Conservation (phyloP, 768 basidiomycete genomes). For the Serendipita sp. region DNA sequence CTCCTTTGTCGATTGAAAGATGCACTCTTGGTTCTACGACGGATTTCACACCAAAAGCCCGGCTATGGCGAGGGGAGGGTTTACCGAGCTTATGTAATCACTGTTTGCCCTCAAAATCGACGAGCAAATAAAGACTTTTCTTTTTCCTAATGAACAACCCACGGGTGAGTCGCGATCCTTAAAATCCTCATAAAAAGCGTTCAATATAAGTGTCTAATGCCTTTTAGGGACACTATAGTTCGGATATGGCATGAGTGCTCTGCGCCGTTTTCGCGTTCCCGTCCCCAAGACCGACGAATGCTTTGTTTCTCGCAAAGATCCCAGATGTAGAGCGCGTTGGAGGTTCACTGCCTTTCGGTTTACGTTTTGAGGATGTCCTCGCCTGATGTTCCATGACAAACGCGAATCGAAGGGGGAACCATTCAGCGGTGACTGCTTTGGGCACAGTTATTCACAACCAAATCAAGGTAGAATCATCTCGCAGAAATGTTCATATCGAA, state of each 20-base stretch:
- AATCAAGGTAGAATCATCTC: too few relatives aligned
- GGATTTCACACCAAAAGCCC: background rate
- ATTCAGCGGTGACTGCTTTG: background rate
- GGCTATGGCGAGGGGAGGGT: background rate
- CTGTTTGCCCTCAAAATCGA: conserved; percentile 18
- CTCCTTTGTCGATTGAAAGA: background rate
- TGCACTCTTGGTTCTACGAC: background rate
- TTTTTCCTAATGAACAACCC: conserved; percentile 37
- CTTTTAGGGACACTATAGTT: conserved; percentile 77
- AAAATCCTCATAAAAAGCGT: background rate
- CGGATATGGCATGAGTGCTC: conserved; percentile 69
- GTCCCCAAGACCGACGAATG: conserved; percentile 16
- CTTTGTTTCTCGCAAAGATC: background rate
- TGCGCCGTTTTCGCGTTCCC: conserved; percentile 77
- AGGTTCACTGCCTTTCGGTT: background rate
- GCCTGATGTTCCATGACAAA: conserved; percentile 1
- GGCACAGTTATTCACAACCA: background rate
- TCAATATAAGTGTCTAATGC: background rate
- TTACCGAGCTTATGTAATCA: conserved; percentile 23
- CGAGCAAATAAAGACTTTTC: conserved; percentile 14
- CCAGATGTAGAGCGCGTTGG: background rate
- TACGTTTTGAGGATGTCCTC: background rate
- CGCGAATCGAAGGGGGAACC: background rate
- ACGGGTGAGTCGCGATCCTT: conserved; percentile 10
- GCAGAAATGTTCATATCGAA: too few relatives aligned